Conservation (phyloP, 495 filamentous ascomycete genomes). For the Penicillium ochrochloron region DNA sequence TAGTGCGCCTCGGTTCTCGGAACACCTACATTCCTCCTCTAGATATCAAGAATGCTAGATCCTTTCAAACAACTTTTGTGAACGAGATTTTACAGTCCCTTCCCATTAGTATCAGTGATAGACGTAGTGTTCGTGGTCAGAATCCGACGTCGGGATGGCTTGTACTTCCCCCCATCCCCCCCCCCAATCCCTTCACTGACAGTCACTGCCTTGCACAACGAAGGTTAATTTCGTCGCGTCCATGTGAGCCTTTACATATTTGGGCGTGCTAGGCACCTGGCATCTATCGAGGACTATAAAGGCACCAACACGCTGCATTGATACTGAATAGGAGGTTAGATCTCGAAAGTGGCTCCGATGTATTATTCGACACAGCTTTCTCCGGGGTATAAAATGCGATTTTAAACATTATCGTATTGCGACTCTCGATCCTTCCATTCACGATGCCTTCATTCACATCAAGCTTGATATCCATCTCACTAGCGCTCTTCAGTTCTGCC, state of each 20-base stretch:
- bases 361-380: no score
- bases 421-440: not conserved
- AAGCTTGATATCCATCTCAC: constrained; percentile 2
- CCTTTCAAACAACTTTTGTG: not conserved
- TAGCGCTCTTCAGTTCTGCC: constrained; percentile 8
- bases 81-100: not conserved
- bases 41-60: not conserved
- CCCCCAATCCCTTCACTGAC: not conserved
- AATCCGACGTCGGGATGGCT: constrained; percentile 10
- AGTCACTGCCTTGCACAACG: not conserved
- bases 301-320: not conserved
- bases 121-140: not conserved
- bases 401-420: not conserved
- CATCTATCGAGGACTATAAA: not conserved
- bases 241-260: not conserved
- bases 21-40: not conserved
- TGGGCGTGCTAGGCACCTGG: not conserved
- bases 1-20: not conserved
- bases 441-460: not conserved
- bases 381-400: not conserved
- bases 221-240: not conserved
- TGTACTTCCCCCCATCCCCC: constrained; percentile 1
- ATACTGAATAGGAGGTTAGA: not conserved
- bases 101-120: not conserved
- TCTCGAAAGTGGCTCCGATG: not conserved